Percentiles rank a stretch among this genome's conserved stretches.
These are phyloP conservation scores for Amphirosellinia nigrospora DNA, from an alignment of 495 filamentous ascomycete species.

Conservation along the genomic window DNA sequence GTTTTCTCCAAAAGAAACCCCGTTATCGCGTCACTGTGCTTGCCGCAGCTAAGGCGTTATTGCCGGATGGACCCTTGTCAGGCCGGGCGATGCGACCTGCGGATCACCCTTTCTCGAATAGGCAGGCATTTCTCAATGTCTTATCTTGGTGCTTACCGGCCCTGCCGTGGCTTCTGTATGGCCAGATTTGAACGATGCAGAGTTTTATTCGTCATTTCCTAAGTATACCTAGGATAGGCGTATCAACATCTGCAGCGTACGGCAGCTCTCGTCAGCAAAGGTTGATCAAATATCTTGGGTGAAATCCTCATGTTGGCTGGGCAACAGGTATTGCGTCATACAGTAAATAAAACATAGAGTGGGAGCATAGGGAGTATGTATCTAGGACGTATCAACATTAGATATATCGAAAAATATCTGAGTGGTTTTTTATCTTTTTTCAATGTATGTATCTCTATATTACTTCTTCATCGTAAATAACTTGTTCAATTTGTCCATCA, in stretches of 20 bases:
- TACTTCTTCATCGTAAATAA: background rate
- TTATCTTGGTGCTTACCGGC: conserved; percentile 18
- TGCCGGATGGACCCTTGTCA: conserved; percentile 9
- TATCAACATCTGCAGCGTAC: background rate
- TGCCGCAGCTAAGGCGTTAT: background rate
- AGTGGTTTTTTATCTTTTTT: background rate
- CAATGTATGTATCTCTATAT: background rate
- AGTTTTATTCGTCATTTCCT: background rate
- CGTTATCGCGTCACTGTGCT: background rate
- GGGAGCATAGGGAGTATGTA: too few species aligned
- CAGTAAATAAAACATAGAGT: too few species aligned
- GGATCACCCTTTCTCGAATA: conserved; percentile 25
- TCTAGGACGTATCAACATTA: background rate
- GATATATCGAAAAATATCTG: background rate
- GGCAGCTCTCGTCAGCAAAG: background rate
- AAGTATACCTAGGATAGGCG: too few species aligned
- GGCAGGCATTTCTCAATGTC: conserved; percentile 20
- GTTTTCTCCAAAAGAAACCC: background rate
- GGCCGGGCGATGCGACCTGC: background rate
- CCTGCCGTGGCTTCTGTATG: background rate
- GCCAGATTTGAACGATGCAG: background rate
- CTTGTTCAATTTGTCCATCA: background rate
- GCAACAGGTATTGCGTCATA: conserved; percentile 3
- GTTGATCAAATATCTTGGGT: background rate
- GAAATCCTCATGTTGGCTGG: background rate